A percentile compares a stretch with the other conserved stretches of the same genome.
phyloP scores from a whole-genome alignment of 2,329 filamentous ascomycete genomes.

The Aspergillus tanneri region DNA sequence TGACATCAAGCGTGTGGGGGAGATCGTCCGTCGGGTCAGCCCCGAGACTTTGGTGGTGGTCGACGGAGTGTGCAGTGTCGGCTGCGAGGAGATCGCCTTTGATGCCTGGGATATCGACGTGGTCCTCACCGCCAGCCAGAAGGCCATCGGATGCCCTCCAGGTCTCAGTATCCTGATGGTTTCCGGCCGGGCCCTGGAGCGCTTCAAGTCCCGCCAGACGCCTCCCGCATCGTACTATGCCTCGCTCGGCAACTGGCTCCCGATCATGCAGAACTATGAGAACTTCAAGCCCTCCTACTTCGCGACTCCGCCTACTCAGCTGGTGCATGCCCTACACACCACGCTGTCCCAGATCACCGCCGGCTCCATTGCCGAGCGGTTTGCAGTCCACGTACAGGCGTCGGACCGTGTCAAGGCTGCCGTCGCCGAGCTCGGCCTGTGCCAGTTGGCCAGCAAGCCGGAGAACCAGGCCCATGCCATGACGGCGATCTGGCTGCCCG shows the following conservation, averaged over 20 bases:
- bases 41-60: constrained; percentile 90
- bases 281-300: constrained; percentile 97
- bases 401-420: constrained; percentile 86
- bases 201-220: constrained; percentile 75
- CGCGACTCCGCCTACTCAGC: constrained; percentile 90
- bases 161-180: constrained; percentile 93
- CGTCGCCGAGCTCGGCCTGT: constrained; percentile 75
- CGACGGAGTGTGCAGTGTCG: constrained; percentile 96
- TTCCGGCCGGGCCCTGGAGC: constrained; percentile 80
- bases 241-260: constrained; percentile 95
- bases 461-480: constrained; percentile 95
- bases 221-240: constrained; percentile 89
- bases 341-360: constrained; percentile 80
- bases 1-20: constrained; percentile 79
- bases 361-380: constrained; percentile 76
- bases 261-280: constrained; percentile 99
- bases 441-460: constrained; percentile 79
- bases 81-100: constrained; percentile 92
- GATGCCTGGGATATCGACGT: constrained; percentile 92
- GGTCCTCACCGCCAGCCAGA: constrained; percentile 91
- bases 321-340: constrained; percentile 89
- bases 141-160: constrained; percentile 93
- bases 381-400: constrained; percentile 73
- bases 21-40: constrained; percentile 79
- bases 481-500: constrained; percentile 95